These are phyloP conservation scores for Tricholoma sp. DNA, from an alignment of 768 basidiomycete genomes.

Conservation along the genomic window DNA sequence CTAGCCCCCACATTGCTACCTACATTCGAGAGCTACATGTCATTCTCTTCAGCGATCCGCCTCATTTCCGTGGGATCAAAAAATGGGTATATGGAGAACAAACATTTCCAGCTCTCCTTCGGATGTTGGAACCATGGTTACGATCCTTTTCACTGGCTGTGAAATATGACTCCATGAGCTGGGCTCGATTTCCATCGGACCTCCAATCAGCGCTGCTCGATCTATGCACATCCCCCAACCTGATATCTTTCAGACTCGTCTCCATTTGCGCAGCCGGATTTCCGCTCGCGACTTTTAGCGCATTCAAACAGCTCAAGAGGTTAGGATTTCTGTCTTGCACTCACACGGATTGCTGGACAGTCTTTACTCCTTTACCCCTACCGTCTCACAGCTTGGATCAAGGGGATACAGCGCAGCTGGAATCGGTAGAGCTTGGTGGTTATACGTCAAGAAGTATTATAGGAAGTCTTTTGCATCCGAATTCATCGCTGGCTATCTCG, in stretches of 20 bases:
- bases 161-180: not conserved
- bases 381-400: not conserved
- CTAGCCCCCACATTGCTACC: not conserved
- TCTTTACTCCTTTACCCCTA: not conserved
- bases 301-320: not conserved
- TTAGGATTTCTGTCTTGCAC: not conserved
- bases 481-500: not conserved
- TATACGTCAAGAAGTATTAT: not conserved
- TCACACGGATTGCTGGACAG: not conserved
- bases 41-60: not conserved
- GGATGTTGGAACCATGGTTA: not conserved
- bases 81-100: not conserved
- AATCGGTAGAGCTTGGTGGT: not conserved
- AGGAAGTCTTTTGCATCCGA: not conserved
- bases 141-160: not conserved
- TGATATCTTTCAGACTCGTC: not conserved
- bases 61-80: not conserved
- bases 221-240: not conserved
- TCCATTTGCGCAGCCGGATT: not conserved
- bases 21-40: not conserved
- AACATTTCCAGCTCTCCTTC: not conserved
- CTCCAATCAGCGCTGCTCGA: not conserved
- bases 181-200: not conserved
- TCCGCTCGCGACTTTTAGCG: not conserved
- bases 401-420: not conserved